phyloP scores from a whole-genome alignment of 1,139 yeast genomes.

The Suhomyces coccinellae region DNA sequence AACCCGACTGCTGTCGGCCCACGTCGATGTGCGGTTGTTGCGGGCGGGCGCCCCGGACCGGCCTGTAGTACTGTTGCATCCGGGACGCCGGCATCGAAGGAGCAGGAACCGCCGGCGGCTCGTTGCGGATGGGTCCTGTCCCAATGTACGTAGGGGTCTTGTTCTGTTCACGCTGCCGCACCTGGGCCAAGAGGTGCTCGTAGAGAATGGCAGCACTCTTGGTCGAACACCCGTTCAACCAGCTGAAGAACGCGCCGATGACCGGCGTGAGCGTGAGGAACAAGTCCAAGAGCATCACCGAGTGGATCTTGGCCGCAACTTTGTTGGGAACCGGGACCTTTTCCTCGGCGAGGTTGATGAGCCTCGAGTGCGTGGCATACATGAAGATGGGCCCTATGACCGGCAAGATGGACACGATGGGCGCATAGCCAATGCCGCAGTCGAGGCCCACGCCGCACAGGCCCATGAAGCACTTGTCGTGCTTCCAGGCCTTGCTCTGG shows the following conservation, averaged over 20 bases:
- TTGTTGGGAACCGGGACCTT: slow-evolving; percentile 59
- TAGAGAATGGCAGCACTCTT: slow-evolving; percentile 81
- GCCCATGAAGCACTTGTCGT: slow-evolving; percentile 79
- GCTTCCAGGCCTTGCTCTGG: slow-evolving; percentile 80
- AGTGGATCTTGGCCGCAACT: slow-evolving; percentile 66
- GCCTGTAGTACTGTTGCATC: slow-evolving; percentile 2
- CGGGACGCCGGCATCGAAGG: slow-evolving; percentile 4
- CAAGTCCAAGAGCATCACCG: slow-evolving; percentile 71
- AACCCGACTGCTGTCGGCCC: slow-evolving; percentile 34
- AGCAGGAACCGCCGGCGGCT: slow-evolving; percentile 3
- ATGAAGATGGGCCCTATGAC: slow-evolving; percentile 77
- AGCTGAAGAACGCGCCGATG: slow-evolving; percentile 71
- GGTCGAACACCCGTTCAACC: slow-evolving; percentile 87
- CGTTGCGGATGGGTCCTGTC: slow-evolving; percentile 5
- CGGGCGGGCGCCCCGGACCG: neutral
- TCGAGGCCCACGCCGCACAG: slow-evolving; percentile 70
- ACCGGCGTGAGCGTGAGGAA: slow-evolving; percentile 76
- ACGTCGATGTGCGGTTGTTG: slow-evolving; percentile 17
- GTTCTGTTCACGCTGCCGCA: slow-evolving; percentile 28
- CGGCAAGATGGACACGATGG: slow-evolving; percentile 67
- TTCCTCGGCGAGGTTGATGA: slow-evolving; percentile 58
- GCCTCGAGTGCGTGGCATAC: slow-evolving; percentile 73
- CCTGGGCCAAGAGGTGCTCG: slow-evolving; percentile 42
- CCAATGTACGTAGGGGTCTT: slow-evolving; percentile 12
- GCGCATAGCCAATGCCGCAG: slow-evolving; percentile 77